Evolutionary conservation across 2,329 filamentous ascomycete species (phyloP).

Genomic region (Aspergillus versicolor): DNA sequence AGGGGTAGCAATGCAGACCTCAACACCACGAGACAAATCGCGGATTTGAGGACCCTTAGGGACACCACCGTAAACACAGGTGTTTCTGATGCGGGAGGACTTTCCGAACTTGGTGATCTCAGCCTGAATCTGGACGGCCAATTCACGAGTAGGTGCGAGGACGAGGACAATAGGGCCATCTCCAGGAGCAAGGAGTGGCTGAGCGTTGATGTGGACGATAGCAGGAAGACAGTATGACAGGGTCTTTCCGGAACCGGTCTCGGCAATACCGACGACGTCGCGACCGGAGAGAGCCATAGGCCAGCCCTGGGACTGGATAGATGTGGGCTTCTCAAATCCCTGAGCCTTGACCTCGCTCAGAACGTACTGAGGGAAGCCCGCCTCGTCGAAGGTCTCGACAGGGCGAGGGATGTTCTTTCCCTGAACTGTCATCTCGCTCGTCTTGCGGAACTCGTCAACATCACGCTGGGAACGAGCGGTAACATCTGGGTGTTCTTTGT

Average conservation of each 20-base stretch:
- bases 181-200: constrained; percentile 90
- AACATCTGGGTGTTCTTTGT: constrained; percentile 89
- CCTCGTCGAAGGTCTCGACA: constrained; percentile 96
- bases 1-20: constrained; percentile 97
- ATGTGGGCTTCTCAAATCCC: constrained; percentile 88
- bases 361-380: constrained; percentile 93
- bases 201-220: constrained; percentile 99
- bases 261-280: constrained; percentile 97
- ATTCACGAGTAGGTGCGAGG: constrained; percentile 92
- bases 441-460: constrained; percentile 82
- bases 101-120: constrained; percentile 99
- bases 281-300: constrained; percentile 98
- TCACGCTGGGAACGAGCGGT: constrained; percentile 71
- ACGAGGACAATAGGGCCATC: constrained; percentile 97
- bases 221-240: constrained; percentile 96
- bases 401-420: constrained; percentile 84
- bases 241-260: constrained; percentile 99
- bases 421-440: constrained; percentile 79
- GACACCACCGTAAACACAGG: constrained; percentile 98
- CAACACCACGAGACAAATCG: constrained; percentile 89
- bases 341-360: constrained; percentile 99
- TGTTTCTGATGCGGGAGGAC: constrained; percentile 96
- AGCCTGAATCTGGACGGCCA: constrained; percentile 97
- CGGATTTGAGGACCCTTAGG: constrained; percentile 97
- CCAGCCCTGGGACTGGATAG: constrained; percentile 98